These are phyloP conservation scores for Sarcodon aspratus DNA, from an alignment of 768 basidiomycete species.

Conservation along the genomic window DNA sequence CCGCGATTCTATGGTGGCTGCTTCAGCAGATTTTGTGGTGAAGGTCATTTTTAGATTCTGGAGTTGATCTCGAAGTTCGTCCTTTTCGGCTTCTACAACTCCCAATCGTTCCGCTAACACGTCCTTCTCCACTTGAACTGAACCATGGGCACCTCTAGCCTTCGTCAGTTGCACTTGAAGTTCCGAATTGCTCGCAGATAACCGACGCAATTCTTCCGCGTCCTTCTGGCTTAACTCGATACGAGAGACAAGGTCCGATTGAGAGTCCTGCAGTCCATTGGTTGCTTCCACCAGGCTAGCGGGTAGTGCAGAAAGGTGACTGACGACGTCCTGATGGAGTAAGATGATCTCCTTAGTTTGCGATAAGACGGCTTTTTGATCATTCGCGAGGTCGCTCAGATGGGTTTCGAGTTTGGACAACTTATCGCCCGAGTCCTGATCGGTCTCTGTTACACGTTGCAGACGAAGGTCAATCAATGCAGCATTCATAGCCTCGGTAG, in stretches of 20 bases:
- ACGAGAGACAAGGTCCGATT: conserved; percentile 51
- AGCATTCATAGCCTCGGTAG: conserved; percentile 30
- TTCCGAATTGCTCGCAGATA: conserved; percentile 44
- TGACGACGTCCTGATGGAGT: conserved; percentile 39
- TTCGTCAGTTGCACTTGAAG: conserved; percentile 64
- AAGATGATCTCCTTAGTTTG: conserved; percentile 37
- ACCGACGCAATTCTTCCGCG: conserved; percentile 55
- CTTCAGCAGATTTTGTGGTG: conserved; percentile 32
- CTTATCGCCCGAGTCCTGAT: conserved; percentile 7
- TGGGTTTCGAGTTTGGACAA: conserved; percentile 34
- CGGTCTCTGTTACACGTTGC: conserved; percentile 8
- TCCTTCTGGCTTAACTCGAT: conserved; percentile 44
- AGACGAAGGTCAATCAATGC: conserved; percentile 14
- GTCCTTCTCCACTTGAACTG: conserved; percentile 77
- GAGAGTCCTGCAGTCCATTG: conserved; percentile 43
- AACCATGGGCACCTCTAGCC: conserved; percentile 67
- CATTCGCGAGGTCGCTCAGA: conserved; percentile 36
- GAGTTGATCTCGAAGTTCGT: conserved; percentile 41
- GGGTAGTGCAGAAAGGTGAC: conserved; percentile 48
- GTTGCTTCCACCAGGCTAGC: conserved; percentile 42
- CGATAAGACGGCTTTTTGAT: conserved; percentile 35
- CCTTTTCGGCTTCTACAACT: conserved; percentile 53
- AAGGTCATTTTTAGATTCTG: conserved; percentile 39
- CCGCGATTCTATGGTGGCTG: conserved; percentile 32
- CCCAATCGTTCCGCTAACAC: conserved; percentile 49